Base-by-base conservation (phyloP, 1,284 basidiomycete genomes). In the Tilletia horrida region DNA sequence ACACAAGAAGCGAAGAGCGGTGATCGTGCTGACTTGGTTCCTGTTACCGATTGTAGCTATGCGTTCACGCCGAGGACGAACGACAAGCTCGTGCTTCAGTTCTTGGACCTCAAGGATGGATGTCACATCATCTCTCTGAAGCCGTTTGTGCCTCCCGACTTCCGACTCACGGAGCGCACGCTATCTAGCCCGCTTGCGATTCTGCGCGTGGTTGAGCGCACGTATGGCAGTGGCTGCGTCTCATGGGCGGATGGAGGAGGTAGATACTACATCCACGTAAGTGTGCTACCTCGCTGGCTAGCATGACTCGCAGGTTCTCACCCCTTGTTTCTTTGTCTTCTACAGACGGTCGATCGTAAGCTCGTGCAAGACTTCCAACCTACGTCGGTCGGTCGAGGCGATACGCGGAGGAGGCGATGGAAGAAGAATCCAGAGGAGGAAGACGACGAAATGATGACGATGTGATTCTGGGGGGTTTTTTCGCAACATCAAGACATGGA, bases 81-180 rank as follows among this genome's bases (percentile, higher is more conserved):
- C 76, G 83, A 84, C 42, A 82, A 83, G 27, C 82, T 87, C 16
- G 84, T 84, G 3, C 77, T 85, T 35, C 79, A 85, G 55, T 87
- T 87, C 76, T 81, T 87, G 31, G 86, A 87, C 63, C 78, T 87
- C 42, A 85, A 84, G 70, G 84, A 86, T 31, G 83, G 84, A 9
- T 83, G 85, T 0, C 82, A 80, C 62, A 84, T 87, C 48, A 83
- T 87, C 66, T 84, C 83, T 21, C 76, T 87, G 25, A 85, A 86
- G 67, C 85, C 85, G 3, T 86, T 86, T 71, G 83, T 85, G 23
- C 82, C 83, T 2, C 82, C 83, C 25, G 83, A 84, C 43, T 85
- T 85, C 71, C 80, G 84, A 57, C 78, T 86, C 70, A 85, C 83
- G 65, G 84, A 76, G 74, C 77, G 68, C 81, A 75, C 80, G 44